Evolutionary conservation across 495 filamentous ascomycete genomes (phyloP).

Genomic region (Hyaloscypha hepaticicola): DNA sequence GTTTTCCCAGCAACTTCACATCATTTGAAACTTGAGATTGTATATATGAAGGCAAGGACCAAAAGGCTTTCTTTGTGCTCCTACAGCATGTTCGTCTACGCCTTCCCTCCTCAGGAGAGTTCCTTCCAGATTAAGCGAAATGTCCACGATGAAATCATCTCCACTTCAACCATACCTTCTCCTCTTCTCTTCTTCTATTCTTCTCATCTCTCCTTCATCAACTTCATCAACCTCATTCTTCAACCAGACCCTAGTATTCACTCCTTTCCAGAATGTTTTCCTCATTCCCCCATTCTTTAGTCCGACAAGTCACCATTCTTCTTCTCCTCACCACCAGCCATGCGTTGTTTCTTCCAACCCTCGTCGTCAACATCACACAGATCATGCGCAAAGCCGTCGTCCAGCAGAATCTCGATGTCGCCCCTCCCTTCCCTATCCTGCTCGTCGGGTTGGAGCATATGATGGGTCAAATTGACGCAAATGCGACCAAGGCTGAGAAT

Average conservation of each 20-base stretch:
- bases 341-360: background rate
- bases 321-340: constrained; percentile 8
- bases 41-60: background rate
- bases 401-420: constrained; percentile 13
- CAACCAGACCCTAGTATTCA: background rate
- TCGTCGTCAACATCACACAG: background rate
- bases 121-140: background rate
- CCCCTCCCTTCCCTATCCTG: constrained; percentile 19
- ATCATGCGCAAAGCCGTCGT: background rate
- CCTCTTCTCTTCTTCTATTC: background rate
- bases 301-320: background rate
- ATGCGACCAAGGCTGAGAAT: constrained; percentile 11
- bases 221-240: background rate
- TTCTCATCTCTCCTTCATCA: background rate
- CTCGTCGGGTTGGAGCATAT: constrained; percentile 17
- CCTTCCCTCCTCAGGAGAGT: background rate
- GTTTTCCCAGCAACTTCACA: too few species aligned
- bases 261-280: background rate
- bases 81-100: background rate
- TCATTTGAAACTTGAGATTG: too few species aligned
- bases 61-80: background rate
- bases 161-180: background rate
- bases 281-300: background rate
- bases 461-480: constrained; percentile 8
- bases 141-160: background rate